Evolutionary conservation across 805 yeast species (phyloP).

Genomic region (Pichia scutulata): DNA sequence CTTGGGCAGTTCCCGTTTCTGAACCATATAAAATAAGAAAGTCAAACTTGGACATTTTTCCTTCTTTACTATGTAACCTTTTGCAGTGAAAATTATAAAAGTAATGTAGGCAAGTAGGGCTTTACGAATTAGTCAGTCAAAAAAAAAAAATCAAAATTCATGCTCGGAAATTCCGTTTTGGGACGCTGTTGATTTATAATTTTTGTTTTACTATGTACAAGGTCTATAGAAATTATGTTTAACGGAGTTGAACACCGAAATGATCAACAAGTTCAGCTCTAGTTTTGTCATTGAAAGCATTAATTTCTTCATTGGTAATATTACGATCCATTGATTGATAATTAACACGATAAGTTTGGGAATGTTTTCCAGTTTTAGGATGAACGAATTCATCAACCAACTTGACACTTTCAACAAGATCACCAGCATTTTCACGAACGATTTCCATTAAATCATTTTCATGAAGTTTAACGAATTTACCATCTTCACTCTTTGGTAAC

Average conservation of each 20-base stretch:
- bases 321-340: conserved; percentile 96
- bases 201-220: conserved; percentile 1
- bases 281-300: conserved; percentile 60
- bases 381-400: conserved; percentile 77
- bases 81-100: not conserved
- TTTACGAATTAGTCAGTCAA: not conserved
- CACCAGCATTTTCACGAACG: conserved; percentile 78
- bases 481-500: conserved; percentile 42
- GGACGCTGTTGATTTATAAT: not conserved
- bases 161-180: not conserved
- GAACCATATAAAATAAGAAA: conserved; percentile 67
- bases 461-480: conserved; percentile 38
- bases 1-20: conserved; percentile 89
- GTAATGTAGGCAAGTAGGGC: not conserved
- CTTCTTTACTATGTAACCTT: not conserved
- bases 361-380: conserved; percentile 68
- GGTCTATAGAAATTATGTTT: not conserved
- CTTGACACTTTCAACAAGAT: conserved; percentile 78
- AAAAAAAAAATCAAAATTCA: not conserved
- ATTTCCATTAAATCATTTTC: conserved; percentile 92
- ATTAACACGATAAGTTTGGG: conserved; percentile 83
- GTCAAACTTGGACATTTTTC: not conserved
- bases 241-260: conserved; percentile 51
- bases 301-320: conserved; percentile 78
- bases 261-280: conserved; percentile 44